Base-by-base conservation (phyloP, 768 basidiomycete genomes). In the Boletus rubescentipes region DNA sequence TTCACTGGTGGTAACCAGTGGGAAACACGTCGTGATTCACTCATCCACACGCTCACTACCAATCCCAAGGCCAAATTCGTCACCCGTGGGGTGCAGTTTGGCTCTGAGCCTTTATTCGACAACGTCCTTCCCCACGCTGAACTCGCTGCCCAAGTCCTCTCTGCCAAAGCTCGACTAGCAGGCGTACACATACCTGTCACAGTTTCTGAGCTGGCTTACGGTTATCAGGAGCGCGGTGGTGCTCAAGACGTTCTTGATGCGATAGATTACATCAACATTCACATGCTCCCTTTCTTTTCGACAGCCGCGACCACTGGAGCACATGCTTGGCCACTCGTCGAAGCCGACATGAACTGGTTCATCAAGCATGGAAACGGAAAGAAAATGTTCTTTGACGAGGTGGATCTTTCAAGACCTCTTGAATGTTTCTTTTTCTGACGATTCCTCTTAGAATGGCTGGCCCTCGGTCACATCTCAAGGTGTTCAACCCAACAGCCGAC, bases 321-420 rank as follows among this genome's bases (percentile, higher is more conserved):
- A 40, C 64, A 75, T 18, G 78, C 87, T 1, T 89, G 87, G 86
- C 80, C 85, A 1, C 71, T 84, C 29, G 81, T 89, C 0, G 45
- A 73, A 53, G 65, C 61, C 1, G 86, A 90, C 63, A 64, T 88
- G 50, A 67, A 86, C 55, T 90, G 83, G 81, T 90, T 90, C 62
- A 75, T 85, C 36, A 63, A 73, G n/a, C 77, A 85, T 49, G 83
- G 81, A 5, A 63, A 79, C 31, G 82, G 80, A 10, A 89, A 89
- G 75, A 90, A 91, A 70, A 86, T 89, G 65, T 86, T 86, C 61
- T 74, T 89, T 35, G 84, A 81, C 60, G 79, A 91, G 78, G 89
- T 83, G 38, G 35, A 75, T 49, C 37, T 15, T 20, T 45, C 14
- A 39, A 18, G 0, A 16, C 37, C 39, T 29, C 26, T 7, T 20